phyloP scores from a whole-genome alignment of 495 filamentous ascomycete genomes.

The Neurospora sp. region DNA sequence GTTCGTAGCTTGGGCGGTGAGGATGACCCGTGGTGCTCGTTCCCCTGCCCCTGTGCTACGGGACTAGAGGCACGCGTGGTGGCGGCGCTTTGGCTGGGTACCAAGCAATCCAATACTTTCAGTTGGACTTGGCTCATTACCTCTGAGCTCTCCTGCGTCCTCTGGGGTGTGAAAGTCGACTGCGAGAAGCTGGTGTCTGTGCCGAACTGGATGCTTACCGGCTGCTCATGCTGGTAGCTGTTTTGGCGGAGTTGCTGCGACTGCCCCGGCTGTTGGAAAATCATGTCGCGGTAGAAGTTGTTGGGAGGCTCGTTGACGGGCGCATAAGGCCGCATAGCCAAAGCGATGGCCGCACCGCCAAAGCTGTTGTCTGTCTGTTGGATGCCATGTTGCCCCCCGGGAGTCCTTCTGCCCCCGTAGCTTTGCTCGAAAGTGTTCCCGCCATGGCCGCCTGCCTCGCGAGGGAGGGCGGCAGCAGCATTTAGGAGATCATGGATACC shows the following conservation, averaged over 20 bases:
- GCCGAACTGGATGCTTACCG: conserved; percentile 40
- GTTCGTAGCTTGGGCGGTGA: not conserved
- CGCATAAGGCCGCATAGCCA: not conserved
- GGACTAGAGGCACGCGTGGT: conserved; percentile 53
- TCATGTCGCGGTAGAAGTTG: not conserved
- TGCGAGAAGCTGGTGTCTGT: conserved; percentile 45
- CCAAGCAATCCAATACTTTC: conserved; percentile 44
- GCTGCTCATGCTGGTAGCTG: not conserved
- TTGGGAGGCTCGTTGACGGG: not conserved
- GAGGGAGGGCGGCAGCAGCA: not conserved
- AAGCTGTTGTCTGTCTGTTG: not conserved
- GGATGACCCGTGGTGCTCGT: conserved; percentile 21
- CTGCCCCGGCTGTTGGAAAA: not conserved
- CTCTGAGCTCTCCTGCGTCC: conserved; percentile 23
- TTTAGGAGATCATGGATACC: not conserved
- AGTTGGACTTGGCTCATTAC: conserved; percentile 42
- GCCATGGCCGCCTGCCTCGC: not conserved
- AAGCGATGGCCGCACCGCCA: not conserved
- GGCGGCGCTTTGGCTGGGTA: conserved; percentile 39
- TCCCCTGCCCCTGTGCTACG: conserved; percentile 3
- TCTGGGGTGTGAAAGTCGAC: not conserved
- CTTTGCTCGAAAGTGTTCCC: not conserved
- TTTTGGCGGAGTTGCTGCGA: not conserved
- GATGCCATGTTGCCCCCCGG: not conserved
- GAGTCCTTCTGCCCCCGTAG: not conserved